Base-by-base conservation (phyloP, 805 yeast genomes). In the Candida tammaniensis region DNA sequence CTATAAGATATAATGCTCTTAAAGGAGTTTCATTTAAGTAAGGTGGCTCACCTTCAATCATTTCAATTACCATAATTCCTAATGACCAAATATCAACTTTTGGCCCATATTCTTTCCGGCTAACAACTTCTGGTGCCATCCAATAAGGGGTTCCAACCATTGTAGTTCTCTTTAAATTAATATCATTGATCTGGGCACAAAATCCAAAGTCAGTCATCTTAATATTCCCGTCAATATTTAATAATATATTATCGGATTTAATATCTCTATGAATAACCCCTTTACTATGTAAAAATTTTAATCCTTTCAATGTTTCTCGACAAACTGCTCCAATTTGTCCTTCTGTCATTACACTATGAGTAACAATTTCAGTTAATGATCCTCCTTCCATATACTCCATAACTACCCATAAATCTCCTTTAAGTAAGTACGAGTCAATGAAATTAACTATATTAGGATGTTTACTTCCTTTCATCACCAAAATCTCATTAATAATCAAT, bases 321-420 rank as follows among this genome's bases (percentile, higher is more conserved):
- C 95, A 87, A 16, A 93, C 96, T 1, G 96, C 87, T 26, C 95
- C 95, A 54, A 93, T 93, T 59, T 93, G 98, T 10, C 85, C 86
- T 52, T 93, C 98, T 2, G 94, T 78, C 83, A 93, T 79, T 33
- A 82, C 82, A 54, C 79, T 78, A 55, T 89, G 89, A 0, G 95
- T 86, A 12, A 93, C 95, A 21, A 93, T 91, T 61, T 93, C 98
- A 0, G 98, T 91, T 47, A 93, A 69, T 0, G 95, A 82, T 2
- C 98, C 98, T 42, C 98, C 98, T 58, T 93, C 97, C 98, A 93
- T 93, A 55, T 86, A 93, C 61, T 93, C 98, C 98, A 93, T 93
- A 14, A 93, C 80, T 7, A 93, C 98, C 98, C 98, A 93, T 36
- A 93, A 68, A 47, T 83, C 88, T 28, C 85, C 86, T 39, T 76